phyloP scores from a whole-genome alignment of 2,329 filamentous ascomycete species.

The Elsinoe fawcettii region DNA sequence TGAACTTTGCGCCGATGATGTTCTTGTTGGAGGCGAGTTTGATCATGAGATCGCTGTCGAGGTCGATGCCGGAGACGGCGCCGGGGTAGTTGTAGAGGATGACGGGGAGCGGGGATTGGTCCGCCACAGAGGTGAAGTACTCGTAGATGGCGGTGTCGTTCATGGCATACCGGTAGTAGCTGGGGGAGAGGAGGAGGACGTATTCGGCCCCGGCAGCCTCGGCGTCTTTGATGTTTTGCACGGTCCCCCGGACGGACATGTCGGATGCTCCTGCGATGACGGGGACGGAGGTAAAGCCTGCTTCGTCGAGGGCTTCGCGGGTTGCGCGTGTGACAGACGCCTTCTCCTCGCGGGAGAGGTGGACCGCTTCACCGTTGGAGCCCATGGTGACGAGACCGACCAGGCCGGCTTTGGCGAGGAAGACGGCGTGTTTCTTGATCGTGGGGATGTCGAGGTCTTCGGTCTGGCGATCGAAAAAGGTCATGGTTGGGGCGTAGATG shows the following conservation, averaged over 20 bases:
- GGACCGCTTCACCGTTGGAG: conserved; percentile 83
- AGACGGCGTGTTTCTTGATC: conserved; percentile 73
- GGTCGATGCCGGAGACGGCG: conserved; percentile 76
- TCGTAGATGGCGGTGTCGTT: conserved; percentile 65
- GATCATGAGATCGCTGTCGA: conserved; percentile 83
- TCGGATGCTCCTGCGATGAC: conserved; percentile 78
- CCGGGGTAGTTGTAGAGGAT: conserved; percentile 89
- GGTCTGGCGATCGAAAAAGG: conserved; percentile 76
- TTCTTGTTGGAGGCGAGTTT: conserved; percentile 64
- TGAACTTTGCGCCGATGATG: conserved; percentile 84
- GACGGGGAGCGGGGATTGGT: conserved; percentile 66
- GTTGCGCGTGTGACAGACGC: conserved; percentile 66
- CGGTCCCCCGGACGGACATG: conserved; percentile 71
- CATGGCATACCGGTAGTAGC: conserved; percentile 72
- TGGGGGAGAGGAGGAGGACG: conserved; percentile 69
- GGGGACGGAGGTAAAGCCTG: conserved; percentile 66
- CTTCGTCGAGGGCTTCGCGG: conserved; percentile 71
- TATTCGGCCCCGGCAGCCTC: conserved; percentile 68
- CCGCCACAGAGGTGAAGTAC: conserved; percentile 68
- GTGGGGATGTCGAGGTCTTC: conserved; percentile 75
- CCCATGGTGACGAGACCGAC: conserved; percentile 80
- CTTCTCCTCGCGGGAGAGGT: conserved; percentile 73
- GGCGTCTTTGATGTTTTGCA: conserved; percentile 63
- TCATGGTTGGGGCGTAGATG: conserved; percentile 85
- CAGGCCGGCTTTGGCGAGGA: conserved; percentile 68